Conservation (phyloP, 495 filamentous ascomycete genomes). For the Neurospora sp. region DNA sequence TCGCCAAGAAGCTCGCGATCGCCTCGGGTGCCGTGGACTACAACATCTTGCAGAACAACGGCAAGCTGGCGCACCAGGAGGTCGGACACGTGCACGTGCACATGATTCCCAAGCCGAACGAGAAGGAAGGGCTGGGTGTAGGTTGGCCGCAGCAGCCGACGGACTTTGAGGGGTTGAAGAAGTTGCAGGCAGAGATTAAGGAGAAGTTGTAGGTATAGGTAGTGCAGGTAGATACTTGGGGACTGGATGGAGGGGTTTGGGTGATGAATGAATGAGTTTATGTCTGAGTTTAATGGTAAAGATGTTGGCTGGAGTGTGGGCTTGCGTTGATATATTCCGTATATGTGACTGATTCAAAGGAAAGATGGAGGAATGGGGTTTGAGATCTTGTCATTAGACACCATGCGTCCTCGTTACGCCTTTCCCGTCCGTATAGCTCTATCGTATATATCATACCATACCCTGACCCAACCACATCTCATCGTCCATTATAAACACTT, state of each 20-base stretch:
- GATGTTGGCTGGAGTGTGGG: no score
- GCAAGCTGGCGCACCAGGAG: conserved; percentile 80
- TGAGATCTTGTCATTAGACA: neutral
- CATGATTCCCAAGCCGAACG: conserved; percentile 92
- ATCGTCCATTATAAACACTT: neutral
- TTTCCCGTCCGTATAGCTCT: neutral
- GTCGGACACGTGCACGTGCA: conserved; percentile 67
- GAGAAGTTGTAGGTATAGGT: conserved; percentile 59
- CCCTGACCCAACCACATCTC: neutral
- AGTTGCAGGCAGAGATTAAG: conserved; percentile 71
- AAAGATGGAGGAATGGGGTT: no score
- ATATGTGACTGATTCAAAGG: neutral
- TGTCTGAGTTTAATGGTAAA: neutral
- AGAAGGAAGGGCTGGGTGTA: conserved; percentile 67
- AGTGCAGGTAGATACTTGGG: no score
- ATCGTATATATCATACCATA: neutral
- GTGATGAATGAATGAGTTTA: neutral
- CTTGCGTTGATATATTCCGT: neutral
- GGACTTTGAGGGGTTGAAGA: conserved; percentile 79
- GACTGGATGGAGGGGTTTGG: no score
- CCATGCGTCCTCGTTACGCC: neutral
- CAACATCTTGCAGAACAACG: conserved; percentile 97
- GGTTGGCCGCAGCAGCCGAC: conserved; percentile 66
- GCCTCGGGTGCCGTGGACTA: conserved; percentile 69
- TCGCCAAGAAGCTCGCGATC: conserved; percentile 76